Percentiles rank a stretch among this genome's conserved stretches.
Conservation (phyloP, 345 rosid genomes). For the Hypericum androsaemum region DNA sequence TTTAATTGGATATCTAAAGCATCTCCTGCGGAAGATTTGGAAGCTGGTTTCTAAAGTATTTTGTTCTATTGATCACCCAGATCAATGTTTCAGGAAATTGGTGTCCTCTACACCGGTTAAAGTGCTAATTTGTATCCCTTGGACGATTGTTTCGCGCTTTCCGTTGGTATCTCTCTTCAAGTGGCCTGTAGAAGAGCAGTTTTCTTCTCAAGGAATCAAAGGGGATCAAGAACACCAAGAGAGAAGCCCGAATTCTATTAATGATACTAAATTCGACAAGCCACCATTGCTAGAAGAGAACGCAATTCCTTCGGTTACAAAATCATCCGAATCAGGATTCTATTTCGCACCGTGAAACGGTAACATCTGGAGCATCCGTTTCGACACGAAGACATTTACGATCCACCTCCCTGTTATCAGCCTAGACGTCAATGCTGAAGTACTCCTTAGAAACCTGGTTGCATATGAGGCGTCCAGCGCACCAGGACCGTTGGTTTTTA, state of each 20-base stretch:
- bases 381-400: conserved; percentile 27
- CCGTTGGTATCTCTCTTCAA: conserved; percentile 36
- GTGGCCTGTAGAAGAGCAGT: conserved; percentile 18
- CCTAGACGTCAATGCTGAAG: conserved; percentile 25
- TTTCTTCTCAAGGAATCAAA: conserved; percentile 12
- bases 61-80: conserved; percentile 6
- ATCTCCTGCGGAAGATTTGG: conserved; percentile 17
- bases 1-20: conserved; percentile 11
- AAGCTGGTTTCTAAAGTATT: conserved; percentile 16
- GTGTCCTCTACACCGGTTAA: conserved; percentile 23
- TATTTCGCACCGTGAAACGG: conserved; percentile 33
- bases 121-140: conserved; percentile 31
- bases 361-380: conserved; percentile 31
- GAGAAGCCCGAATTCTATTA: conserved; percentile 7
- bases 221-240: conserved; percentile 15
- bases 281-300: conserved; percentile 64
- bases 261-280: conserved; percentile 8
- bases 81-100: conserved; percentile 17
- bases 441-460: no score
- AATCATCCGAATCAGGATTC: conserved; percentile 40
- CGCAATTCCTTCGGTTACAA: conserved; percentile 52
- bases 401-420: conserved; percentile 51
- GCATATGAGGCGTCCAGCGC: no score
- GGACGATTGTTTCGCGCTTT: conserved; percentile 44
- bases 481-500: no score